A percentile compares a stretch with the other conserved stretches of the same genome.
Evolutionary conservation across 2,329 filamentous ascomycete genomes (phyloP).

Genomic region (Trichophyton benhamiae): DNA sequence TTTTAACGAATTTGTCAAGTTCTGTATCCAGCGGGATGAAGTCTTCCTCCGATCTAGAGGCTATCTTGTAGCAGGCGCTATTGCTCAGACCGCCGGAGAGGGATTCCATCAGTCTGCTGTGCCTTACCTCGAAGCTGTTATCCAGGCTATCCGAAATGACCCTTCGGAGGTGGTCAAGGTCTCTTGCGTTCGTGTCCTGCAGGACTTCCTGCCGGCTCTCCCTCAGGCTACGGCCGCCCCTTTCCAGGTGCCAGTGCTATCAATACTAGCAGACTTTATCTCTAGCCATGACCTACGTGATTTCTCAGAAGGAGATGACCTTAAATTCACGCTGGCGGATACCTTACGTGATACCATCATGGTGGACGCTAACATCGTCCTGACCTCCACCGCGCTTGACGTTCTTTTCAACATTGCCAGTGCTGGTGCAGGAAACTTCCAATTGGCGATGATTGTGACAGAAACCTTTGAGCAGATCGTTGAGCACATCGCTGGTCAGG

Average conservation of each 20-base stretch:
- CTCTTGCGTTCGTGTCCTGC: constrained; percentile 75
- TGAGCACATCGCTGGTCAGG: constrained; percentile 50
- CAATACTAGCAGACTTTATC: constrained; percentile 58
- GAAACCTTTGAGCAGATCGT: constrained; percentile 89
- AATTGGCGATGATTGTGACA: constrained; percentile 72
- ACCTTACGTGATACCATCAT: constrained; percentile 72
- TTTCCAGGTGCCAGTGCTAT: constrained; percentile 50
- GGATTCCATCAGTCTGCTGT: constrained; percentile 34
- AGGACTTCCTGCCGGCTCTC: constrained; percentile 50
- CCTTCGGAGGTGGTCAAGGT: constrained; percentile 82
- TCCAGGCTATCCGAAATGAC: constrained; percentile 64
- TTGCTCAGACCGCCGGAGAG: constrained; percentile 56
- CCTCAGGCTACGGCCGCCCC: constrained; percentile 39
- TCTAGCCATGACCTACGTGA: constrained; percentile 69
- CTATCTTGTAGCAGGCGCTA: constrained; percentile 69
- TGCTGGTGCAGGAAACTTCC: constrained; percentile 79
- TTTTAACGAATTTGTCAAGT: constrained; percentile 69
- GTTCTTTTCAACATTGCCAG: constrained; percentile 82
- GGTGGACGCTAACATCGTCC: constrained; percentile 61
- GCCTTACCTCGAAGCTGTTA: constrained; percentile 43
- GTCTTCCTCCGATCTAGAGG: constrained; percentile 74
- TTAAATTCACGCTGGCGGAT: constrained; percentile 81
- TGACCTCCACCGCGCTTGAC: constrained; percentile 59
- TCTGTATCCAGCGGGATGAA: constrained; percentile 57
- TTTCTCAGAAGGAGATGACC: constrained; percentile 76